Evolutionary conservation across 768 basidiomycete genomes (phyloP), one percentile per base, ranked within the genome.

Genomic region (Trametes cingulata): DNA sequence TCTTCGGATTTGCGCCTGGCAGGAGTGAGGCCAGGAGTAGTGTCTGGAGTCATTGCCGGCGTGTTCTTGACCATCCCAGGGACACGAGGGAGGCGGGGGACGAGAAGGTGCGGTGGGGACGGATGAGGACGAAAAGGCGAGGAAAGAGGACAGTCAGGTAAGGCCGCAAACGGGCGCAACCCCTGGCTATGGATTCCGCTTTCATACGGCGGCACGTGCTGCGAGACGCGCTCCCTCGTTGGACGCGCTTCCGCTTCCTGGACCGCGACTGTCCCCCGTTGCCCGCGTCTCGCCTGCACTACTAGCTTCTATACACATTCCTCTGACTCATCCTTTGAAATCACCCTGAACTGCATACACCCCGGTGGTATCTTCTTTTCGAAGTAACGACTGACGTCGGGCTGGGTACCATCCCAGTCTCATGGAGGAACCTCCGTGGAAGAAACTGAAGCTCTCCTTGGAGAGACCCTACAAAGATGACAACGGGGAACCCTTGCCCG

Each of bases 391-490:
- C 3, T 35, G 9, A 8, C 48, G 19, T 35, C 29, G 19, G 17
- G 15, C 17, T 12, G 36, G 46, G 55, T 15, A 7, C 7, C 6
- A 7, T 15, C 7, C 55, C 3, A 41, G 14, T n/a, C 36, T 42
- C 55, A 58, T 62, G 65, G 64, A 70, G 12, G 68, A 69, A 36
- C 78, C 78, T 12, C 69, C 76, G 9, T 88, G 85, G 82, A 85
- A 82, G 68, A 80, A 80, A 62, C 75, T 86, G 37, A 86, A 75
- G 60, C 75, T 93, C 10, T 86, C 90, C 1, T 79, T 94, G 33
- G 91, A 94, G 69, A 78, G 85, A 39, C 90, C 89, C 0, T 92
- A 92, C 76, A 91, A 87, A 71, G 87, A 91, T 67, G 91, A 93
- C 64, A 73, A 80, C 37, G 90, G 88, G 8, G 76, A 82, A 45